A percentile compares a stretch with the other conserved stretches of the same genome.
These are phyloP conservation scores for Penicillium thymicola DNA, from an alignment of 2,329 filamentous ascomycete species.

Conservation along the genomic window DNA sequence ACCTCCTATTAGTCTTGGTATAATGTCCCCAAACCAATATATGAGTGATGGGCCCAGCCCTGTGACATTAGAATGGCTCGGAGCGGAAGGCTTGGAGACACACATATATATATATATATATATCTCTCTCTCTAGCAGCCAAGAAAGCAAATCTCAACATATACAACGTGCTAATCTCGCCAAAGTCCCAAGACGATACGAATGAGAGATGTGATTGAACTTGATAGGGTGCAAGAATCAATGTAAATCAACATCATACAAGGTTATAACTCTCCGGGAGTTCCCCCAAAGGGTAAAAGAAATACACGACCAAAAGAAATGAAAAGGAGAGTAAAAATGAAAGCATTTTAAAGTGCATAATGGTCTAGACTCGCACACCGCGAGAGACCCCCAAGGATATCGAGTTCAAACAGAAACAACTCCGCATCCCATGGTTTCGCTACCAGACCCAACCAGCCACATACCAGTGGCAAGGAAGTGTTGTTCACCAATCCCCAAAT, in stretches of 20 bases:
- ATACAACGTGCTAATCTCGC: not conserved
- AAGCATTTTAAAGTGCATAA: slow-evolving; percentile 28
- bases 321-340: slow-evolving; percentile 14
- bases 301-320: slow-evolving; percentile 5
- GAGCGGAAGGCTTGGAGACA: too few species aligned
- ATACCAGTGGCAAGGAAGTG: slow-evolving; percentile 31
- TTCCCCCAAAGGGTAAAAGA: slow-evolving; percentile 16
- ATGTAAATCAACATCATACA: slow-evolving; percentile 13
- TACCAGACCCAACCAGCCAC: slow-evolving; percentile 31
- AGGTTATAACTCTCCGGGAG: slow-evolving; percentile 10
- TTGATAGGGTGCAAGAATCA: slow-evolving; percentile 15
- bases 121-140: too few species aligned
- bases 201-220: slow-evolving; percentile 15
- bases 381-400: slow-evolving; percentile 32
- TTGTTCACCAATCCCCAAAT: slow-evolving; percentile 31
- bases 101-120: too few species aligned
- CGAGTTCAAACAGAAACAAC: slow-evolving; percentile 32
- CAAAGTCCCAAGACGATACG: not conserved
- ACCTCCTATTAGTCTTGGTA: not conserved
- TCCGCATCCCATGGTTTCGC: slow-evolving; percentile 40
- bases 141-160: not conserved
- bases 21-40: not conserved
- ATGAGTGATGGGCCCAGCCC: not conserved
- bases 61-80: not conserved
- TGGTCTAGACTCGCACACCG: slow-evolving; percentile 31